Conservation (phyloP, 176 grass and related monocot genomes). For the Aegilops sharonensis region DNA sequence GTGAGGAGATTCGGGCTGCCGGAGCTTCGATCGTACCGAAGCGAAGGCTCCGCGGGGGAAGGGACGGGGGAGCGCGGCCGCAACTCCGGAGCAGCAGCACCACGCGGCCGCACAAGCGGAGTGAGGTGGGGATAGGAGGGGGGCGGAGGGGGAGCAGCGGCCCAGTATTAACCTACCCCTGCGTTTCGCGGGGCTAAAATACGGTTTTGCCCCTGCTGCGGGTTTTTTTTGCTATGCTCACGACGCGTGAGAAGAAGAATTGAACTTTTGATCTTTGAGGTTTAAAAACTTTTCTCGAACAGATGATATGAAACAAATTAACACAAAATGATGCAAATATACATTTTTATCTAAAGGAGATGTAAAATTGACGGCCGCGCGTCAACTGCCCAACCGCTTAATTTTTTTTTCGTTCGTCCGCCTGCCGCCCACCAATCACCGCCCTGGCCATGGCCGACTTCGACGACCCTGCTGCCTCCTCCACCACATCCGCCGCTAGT, state of each 20-base stretch:
- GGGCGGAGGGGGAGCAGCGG: constrained; percentile 7
- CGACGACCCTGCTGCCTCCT: no score
- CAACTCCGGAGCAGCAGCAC: constrained; percentile 20
- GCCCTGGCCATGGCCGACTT: no score
- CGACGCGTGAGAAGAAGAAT: not conserved
- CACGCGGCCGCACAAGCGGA: constrained; percentile 46
- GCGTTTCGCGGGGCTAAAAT: constrained; percentile 13
- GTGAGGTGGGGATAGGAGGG: constrained; percentile 29
- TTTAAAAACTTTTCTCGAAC: no score
- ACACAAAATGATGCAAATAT: no score
- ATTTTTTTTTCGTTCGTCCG: no score
- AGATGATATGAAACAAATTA: no score
- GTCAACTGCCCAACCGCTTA: no score
- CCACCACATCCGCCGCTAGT: no score
- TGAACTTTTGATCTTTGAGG: no score
- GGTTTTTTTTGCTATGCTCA: not conserved
- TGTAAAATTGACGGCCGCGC: no score
- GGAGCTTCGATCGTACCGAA: constrained; percentile 4
- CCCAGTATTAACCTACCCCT: constrained; percentile 30
- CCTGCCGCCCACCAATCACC: no score
- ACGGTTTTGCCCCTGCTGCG: constrained; percentile 44
- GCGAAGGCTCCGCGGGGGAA: not conserved
- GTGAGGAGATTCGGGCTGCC: not conserved
- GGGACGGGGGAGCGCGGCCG: constrained; percentile 1
- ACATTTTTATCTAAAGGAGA: no score